Evolutionary conservation across 257 asterid genomes (phyloP).

Genomic region (Fraxinus americana): DNA sequence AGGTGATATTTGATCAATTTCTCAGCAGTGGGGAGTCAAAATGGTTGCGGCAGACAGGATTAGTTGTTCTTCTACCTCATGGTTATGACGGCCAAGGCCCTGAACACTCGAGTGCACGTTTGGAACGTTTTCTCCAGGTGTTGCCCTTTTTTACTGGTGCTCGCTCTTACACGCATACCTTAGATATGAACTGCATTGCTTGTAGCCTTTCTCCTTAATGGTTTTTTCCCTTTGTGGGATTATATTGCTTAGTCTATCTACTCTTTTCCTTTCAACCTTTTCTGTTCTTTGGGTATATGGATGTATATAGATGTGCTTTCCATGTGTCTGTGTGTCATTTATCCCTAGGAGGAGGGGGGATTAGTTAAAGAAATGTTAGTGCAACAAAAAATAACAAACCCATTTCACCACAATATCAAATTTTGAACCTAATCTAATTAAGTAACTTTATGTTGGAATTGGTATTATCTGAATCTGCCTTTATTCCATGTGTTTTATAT

Average conservation of each 20-base stretch:
- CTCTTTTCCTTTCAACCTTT: background rate
- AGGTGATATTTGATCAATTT: conserved; percentile 93
- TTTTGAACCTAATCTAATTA: background rate
- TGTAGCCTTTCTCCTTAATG: background rate
- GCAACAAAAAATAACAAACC: background rate
- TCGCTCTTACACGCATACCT: too few species aligned
- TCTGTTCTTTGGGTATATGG: background rate
- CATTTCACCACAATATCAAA: background rate
- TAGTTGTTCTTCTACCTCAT: conserved; percentile 87
- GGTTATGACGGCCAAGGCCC: conserved; percentile 99
- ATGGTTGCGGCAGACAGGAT: conserved; percentile 94
- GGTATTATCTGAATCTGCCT: background rate
- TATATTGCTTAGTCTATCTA: background rate
- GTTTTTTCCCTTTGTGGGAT: background rate
- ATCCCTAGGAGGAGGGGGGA: background rate
- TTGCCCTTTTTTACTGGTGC: too few species aligned
- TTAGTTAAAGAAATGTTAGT: background rate
- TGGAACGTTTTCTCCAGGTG: conserved; percentile 96
- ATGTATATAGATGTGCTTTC: background rate
- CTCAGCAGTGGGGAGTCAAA: conserved; percentile 95
- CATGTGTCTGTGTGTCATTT: background rate
- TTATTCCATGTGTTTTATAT: background rate
- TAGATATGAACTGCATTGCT: too few species aligned
- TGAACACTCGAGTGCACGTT: conserved; percentile 95
- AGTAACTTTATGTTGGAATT: background rate